Base-by-base conservation (phyloP, 2,329 filamentous ascomycete species). In the Drechmeria coniospora region DNA sequence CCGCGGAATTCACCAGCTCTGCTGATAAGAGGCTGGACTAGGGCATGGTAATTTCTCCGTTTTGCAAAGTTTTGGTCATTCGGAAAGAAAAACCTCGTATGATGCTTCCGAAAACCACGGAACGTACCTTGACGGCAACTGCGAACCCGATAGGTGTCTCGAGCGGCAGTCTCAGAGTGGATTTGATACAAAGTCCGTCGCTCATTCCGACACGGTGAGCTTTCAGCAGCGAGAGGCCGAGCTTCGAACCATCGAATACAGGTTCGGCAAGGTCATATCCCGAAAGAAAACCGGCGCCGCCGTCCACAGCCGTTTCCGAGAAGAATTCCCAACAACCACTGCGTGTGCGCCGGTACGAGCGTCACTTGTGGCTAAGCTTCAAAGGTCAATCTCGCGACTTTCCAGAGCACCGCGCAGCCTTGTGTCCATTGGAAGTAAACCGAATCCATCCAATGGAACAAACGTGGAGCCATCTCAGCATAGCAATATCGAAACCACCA, bases 271-370 rank as follows among this genome's bases (percentile, higher is more conserved):
- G n/a, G 41, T 45, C 5, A 31, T 51, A 2, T 26, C 46, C 10
- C 45, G 43, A 3, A 49, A 42, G 16, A 48, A 48, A 20, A 42
- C 39, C 3, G 40, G 40, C 2, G 29, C 34, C n/a, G 44, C 42
- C 8, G 32, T 53, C 2, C 36, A 35, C 25, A 61, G 54, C 35
- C 56, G 46, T 13, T 63, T 63, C 36, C 46, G 39, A 8, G 59
- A 64, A 32, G 47, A 58, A 5, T 52, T 61, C 27, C 25, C 29
- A 4, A 20, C 24, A 5, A 15, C 21, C 6, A 13, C 22, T 6
- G 32, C 32, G 6, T 45, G 28, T 9, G 27, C 16, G 7, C 14
- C 28, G 4, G 10, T 15, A 15, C 32, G 40, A 25, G 38, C 33
- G 8, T 55, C 53, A 9, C 35, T 61, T 17, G 39, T 56, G 20